phyloP scores from a whole-genome alignment of 768 basidiomycete genomes.

The Strobilomyces confusus region DNA sequence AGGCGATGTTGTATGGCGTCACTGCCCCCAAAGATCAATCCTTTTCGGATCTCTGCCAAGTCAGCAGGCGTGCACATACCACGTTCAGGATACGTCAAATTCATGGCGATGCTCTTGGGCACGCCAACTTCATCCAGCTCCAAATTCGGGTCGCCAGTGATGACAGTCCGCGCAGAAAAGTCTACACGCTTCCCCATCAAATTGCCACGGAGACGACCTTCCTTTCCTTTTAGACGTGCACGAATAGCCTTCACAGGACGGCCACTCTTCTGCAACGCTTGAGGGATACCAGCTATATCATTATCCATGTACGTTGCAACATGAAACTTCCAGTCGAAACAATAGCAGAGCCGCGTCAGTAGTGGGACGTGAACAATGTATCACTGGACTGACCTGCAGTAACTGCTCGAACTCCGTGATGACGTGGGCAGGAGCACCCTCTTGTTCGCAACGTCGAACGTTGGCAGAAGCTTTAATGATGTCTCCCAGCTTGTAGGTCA shows the following conservation, averaged over 20 bases:
- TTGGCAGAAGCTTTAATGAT: slow-evolving; percentile 95
- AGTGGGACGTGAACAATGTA: not conserved
- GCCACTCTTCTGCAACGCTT: slow-evolving; percentile 95
- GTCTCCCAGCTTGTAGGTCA: slow-evolving; percentile 97
- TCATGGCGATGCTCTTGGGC: slow-evolving; percentile 94
- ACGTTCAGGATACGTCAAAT: slow-evolving; percentile 94
- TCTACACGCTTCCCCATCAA: slow-evolving; percentile 99
- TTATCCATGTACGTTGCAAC: slow-evolving; percentile 99
- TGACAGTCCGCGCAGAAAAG: slow-evolving; percentile 98
- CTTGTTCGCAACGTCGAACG: slow-evolving; percentile 88
- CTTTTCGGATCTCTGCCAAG: not conserved
- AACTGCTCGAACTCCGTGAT: slow-evolving; percentile 95
- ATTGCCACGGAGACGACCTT: slow-evolving; percentile 95
- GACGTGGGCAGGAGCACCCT: slow-evolving; percentile 94
- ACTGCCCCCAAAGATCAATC: slow-evolving; percentile 45
- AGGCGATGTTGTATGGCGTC: slow-evolving; percentile 94
- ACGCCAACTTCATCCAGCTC: slow-evolving; percentile 97
- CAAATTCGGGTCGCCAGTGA: slow-evolving; percentile 97
- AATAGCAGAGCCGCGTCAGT: not conserved
- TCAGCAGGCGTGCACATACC: slow-evolving; percentile 44
- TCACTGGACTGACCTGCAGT: slow-evolving; percentile 64
- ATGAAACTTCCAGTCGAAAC: slow-evolving; percentile 64
- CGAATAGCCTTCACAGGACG: slow-evolving; percentile 98
- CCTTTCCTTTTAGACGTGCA: slow-evolving; percentile 96
- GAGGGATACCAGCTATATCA: slow-evolving; percentile 96